phyloP scores from a whole-genome alignment of 306 rosid genomes.

The Vicia faba region DNA sequence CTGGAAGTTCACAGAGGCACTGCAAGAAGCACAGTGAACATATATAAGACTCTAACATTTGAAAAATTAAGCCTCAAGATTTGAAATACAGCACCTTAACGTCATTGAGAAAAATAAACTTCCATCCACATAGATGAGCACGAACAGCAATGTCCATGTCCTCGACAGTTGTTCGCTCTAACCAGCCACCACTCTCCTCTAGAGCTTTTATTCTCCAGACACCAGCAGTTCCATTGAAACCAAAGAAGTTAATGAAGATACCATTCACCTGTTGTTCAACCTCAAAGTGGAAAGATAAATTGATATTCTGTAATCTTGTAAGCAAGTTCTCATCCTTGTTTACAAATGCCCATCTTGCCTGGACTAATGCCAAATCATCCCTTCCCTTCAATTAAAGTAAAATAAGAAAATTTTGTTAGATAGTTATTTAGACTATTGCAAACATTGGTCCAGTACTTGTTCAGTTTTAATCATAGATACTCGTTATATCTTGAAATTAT shows the following conservation, averaged over 20 bases:
- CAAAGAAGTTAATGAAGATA: slow-evolving; percentile 84
- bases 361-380: slow-evolving; percentile 93
- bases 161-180: slow-evolving; percentile 96
- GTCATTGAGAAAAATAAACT: slow-evolving; percentile 89
- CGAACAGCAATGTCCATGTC: slow-evolving; percentile 99
- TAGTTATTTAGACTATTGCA: slow-evolving; percentile 18
- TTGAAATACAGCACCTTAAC: slow-evolving; percentile 64
- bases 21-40: slow-evolving; percentile 47
- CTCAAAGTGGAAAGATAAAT: slow-evolving; percentile 94
- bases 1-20: slow-evolving; percentile 99
- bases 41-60: slow-evolving; percentile 37
- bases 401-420: slow-evolving; percentile 22
- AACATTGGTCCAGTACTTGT: neutral
- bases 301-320: slow-evolving; percentile 91
- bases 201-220: slow-evolving; percentile 97
- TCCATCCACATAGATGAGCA: slow-evolving; percentile 99
- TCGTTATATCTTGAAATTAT: slow-evolving; percentile 27
- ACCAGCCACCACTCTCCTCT: slow-evolving; percentile 99
- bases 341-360: slow-evolving; percentile 95
- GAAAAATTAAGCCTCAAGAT: slow-evolving; percentile 26
- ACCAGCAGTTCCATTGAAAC: slow-evolving; percentile 97
- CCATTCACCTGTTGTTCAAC: slow-evolving; percentile 99
- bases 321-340: slow-evolving; percentile 99
- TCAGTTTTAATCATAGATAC: neutral
- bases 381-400: slow-evolving; percentile 61